Evolutionary conservation across 1,139 yeast genomes (phyloP), one percentile per base, ranked within the genome.

Genomic region (Spathaspora jeffriesii): DNA sequence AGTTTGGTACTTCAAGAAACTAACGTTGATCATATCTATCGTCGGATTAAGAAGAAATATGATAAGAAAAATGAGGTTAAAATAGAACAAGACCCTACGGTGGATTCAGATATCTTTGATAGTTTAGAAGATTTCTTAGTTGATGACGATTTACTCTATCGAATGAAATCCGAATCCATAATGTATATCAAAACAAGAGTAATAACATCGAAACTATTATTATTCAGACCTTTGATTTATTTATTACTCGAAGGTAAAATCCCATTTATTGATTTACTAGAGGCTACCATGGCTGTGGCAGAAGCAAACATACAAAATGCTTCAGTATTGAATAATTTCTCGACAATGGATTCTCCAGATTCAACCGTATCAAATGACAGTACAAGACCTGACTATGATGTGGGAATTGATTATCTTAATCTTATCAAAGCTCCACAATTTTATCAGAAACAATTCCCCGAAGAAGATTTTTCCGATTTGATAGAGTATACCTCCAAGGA

Each of bases 151-250:
- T 52, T 69, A 40, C 54, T 70, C 39, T 54, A 69, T 40, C 62
- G 65, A 36, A 67, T 73, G 1, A 76, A 71, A 53, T 67, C 73
- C 1, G 77, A 72, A 51, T 59, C 69, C 9, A 65, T 73, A 25
- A 70, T 72, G 66, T 72, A 62, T 53, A 70, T 71, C 43, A 72
- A 73, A 50, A 70, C 76, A 2, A 55, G 78, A 43, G 63, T 73
- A 9, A 47, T 73, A 8, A 50, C 60, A 3, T 70, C 76, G 22
- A 71, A 71, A 43, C 48, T 71, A 44, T 47, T 65, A 7, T 54
- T 73, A 32, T 64, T 69, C 52, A 57, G 77, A 21, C 78, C 78
- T 2, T 54, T 73, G 10, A 58, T 67, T 13, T 72, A 71, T 52
- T 57, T 71, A 32, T 56, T 71, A 10, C 50, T 71, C 11, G 68